Percentiles rank a stretch among this genome's conserved stretches.
Evolutionary conservation across 73 alveolate genomes (phyloP).

Genomic region (Tetrahymena elliotti): DNA sequence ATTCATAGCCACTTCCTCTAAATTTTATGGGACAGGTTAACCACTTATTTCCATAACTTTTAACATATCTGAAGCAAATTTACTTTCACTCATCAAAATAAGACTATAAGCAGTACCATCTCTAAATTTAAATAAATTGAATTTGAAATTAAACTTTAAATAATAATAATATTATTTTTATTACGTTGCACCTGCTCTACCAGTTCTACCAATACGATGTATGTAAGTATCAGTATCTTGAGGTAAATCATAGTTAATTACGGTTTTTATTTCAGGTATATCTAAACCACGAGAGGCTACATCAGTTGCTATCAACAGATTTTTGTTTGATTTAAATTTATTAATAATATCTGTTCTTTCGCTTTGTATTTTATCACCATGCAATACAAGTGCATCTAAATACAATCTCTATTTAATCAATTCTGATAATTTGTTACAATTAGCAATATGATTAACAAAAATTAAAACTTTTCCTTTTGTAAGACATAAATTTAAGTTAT

Average conservation of each 20-base stretch:
- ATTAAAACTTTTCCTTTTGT: constrained; percentile 66
- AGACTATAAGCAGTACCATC: constrained; percentile 66
- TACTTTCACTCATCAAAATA: constrained; percentile 38
- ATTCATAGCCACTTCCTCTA: constrained; percentile 57
- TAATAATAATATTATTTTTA: not conserved
- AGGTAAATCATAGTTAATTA: constrained; percentile 93
- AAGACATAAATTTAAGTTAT: constrained; percentile 1
- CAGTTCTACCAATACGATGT: constrained; percentile 97
- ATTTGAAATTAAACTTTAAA: too few relatives aligned
- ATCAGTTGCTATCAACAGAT: constrained; percentile 96
- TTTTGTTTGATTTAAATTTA: constrained; percentile 80
- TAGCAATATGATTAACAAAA: constrained; percentile 63
- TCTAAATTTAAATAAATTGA: not conserved
- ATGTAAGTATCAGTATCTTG: constrained; percentile 93
- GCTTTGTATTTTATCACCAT: constrained; percentile 75
- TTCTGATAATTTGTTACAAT: constrained; percentile 59
- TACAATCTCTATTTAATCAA: constrained; percentile 39
- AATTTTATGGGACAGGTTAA: constrained; percentile 43
- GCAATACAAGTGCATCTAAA: constrained; percentile 51
- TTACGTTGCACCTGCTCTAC: constrained; percentile 83
- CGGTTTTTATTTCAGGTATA: constrained; percentile 90
- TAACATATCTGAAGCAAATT: constrained; percentile 48
- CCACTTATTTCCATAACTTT: constrained; percentile 46
- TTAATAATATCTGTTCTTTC: constrained; percentile 86
- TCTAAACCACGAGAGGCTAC: constrained; percentile 99